These are phyloP conservation scores for Ilex asprella DNA, from an alignment of 257 asterid species.

Conservation along the genomic window DNA sequence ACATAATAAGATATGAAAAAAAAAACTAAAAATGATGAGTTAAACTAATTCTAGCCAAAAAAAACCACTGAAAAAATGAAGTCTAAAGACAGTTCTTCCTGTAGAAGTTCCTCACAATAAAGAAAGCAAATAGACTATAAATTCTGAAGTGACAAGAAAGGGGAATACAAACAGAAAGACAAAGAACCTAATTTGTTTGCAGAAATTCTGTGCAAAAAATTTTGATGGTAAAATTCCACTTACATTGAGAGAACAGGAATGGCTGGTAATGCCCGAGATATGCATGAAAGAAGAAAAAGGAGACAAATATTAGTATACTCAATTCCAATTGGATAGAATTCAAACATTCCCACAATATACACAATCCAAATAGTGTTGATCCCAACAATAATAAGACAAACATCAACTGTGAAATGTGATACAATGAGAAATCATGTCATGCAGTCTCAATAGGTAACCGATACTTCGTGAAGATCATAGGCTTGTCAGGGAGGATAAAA, in stretches of 20 bases:
- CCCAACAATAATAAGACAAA: too few relatives aligned
- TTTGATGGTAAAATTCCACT: conserved; percentile 25
- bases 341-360: too few relatives aligned
- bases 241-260: conserved; percentile 97
- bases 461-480: too few relatives aligned
- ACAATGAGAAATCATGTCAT: too few relatives aligned
- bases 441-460: too few relatives aligned
- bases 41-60: not conserved
- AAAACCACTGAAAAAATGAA: not conserved
- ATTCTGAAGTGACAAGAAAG: too few relatives aligned
- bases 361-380: too few relatives aligned
- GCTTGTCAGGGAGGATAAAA: too few relatives aligned
- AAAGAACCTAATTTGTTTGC: too few relatives aligned
- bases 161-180: too few relatives aligned
- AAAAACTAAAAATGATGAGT: not conserved
- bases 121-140: not conserved
- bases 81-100: not conserved
- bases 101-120: not conserved
- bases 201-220: too few relatives aligned
- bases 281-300: conserved; percentile 23
- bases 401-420: too few relatives aligned
- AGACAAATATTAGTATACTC: not conserved
- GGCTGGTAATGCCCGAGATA: conserved; percentile 47
- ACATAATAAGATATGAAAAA: not conserved
- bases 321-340: not conserved